Conservation (phyloP, 768 basidiomycete genomes). For the Podaxis pistillaris region DNA sequence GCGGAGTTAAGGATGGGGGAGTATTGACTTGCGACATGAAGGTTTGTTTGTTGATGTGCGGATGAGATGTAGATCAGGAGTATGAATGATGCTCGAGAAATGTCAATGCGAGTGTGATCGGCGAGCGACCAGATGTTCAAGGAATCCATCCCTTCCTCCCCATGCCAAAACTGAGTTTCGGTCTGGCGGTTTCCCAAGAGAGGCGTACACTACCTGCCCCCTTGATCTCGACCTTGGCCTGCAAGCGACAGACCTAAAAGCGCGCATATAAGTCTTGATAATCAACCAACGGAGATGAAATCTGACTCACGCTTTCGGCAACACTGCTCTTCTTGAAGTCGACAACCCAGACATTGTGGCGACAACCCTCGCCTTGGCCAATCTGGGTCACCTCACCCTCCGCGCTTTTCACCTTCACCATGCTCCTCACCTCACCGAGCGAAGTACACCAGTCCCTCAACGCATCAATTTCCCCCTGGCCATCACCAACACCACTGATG, state of each 20-base stretch:
- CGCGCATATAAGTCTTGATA: not conserved
- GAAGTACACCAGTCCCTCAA: conserved; percentile 34
- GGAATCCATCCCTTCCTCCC: conserved; percentile 10
- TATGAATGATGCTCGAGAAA: not conserved
- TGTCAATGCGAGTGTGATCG: conserved; percentile 1
- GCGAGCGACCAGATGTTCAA: not conserved
- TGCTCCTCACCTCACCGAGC: conserved; percentile 33
- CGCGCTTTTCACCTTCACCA: conserved; percentile 20
- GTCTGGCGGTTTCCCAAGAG: conserved; percentile 30
- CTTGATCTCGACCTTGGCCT: conserved; percentile 36
- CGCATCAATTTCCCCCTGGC: conserved; percentile 27
- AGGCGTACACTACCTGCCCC: conserved; percentile 38
- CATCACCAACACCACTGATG: conserved; percentile 29
- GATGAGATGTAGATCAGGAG: not conserved
- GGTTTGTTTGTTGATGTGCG: not conserved
- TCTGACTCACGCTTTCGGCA: conserved; percentile 33
- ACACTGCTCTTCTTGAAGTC: conserved; percentile 37
- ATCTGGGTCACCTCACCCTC: conserved; percentile 1
- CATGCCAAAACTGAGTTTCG: conserved; percentile 8
- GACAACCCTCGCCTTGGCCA: conserved; percentile 1
- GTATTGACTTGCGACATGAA: not conserved
- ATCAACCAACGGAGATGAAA: not conserved
- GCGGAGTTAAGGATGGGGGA: not conserved
- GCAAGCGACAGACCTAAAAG: conserved; percentile 36
- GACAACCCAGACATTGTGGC: conserved; percentile 19